phyloP scores from a whole-genome alignment of 306 rosid species.

The Hippophae rhamnoides region DNA sequence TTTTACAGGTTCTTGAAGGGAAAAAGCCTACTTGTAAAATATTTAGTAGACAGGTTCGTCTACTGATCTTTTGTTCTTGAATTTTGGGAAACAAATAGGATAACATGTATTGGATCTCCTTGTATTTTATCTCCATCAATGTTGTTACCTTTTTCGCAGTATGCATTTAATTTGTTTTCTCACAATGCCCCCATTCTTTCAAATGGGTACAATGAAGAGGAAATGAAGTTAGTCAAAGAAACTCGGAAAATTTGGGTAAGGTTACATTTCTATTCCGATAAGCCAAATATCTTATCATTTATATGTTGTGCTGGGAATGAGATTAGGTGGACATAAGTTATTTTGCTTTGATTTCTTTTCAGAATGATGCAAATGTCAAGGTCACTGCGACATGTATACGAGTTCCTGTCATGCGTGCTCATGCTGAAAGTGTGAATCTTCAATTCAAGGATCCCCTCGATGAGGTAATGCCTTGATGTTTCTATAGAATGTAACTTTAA shows the following conservation, averaged over 20 bases:
- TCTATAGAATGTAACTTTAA: background rate
- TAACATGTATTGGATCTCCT: background rate
- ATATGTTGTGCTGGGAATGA: background rate
- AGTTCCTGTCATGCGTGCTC: constrained; percentile 98
- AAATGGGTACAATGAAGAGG: constrained; percentile 97
- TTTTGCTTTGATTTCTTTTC: constrained; percentile 9
- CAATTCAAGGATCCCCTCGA: constrained; percentile 83
- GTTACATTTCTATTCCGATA: constrained; percentile 2
- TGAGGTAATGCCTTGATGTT: constrained; percentile 47
- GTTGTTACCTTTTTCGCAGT: constrained; percentile 45
- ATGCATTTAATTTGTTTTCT: constrained; percentile 91
- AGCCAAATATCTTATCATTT: background rate
- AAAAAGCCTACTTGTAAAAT: constrained; percentile 72
- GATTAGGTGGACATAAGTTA: background rate
- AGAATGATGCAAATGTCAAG: constrained; percentile 76
- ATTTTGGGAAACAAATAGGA: constrained; percentile 1
- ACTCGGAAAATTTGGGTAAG: constrained; percentile 91
- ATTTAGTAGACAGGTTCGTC: constrained; percentile 69
- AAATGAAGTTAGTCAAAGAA: constrained; percentile 94
- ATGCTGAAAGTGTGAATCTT: constrained; percentile 94
- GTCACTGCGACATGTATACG: constrained; percentile 92
- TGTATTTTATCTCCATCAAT: constrained; percentile 10
- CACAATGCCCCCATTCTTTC: constrained; percentile 77
- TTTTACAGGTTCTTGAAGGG: constrained; percentile 63
- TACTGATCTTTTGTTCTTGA: background rate